These are phyloP conservation scores for Sparassis latifolia DNA, from an alignment of 1,284 basidiomycete species.

Conservation along the genomic window DNA sequence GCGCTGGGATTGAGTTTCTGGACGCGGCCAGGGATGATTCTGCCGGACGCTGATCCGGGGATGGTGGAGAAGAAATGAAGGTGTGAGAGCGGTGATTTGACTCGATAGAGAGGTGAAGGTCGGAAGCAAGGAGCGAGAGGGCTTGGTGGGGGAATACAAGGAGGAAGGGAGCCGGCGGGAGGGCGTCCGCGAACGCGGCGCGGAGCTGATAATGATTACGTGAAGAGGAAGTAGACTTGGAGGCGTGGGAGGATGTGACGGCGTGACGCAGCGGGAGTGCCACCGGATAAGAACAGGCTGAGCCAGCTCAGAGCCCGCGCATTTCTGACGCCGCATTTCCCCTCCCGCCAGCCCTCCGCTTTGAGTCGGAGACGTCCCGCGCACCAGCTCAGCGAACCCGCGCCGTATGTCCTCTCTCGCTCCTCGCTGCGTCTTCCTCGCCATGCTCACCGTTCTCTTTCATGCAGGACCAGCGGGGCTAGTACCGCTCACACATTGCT, in stretches of 20 bases:
- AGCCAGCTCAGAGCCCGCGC: background rate
- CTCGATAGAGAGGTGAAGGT: too few species aligned
- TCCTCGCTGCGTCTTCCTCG: conserved; percentile 7
- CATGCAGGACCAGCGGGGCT: conserved; percentile 11
- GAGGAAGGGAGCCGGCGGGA: background rate
- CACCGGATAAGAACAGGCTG: too few species aligned
- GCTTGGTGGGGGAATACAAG: background rate
- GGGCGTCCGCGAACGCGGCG: too few species aligned
- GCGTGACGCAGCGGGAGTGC: too few species aligned
- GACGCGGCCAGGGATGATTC: too few species aligned
- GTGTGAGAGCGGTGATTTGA: too few species aligned
- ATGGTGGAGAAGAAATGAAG: too few species aligned
- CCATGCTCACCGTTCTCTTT: conserved; percentile 3
- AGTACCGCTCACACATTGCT: background rate
- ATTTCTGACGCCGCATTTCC: conserved; percentile 13
- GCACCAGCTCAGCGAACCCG: conserved; percentile 22
- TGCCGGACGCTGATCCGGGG: too few species aligned
- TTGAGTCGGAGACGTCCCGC: conserved; percentile 24
- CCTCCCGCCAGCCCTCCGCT: conserved; percentile 22
- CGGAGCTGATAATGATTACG: too few species aligned
- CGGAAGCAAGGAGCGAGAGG: background rate
- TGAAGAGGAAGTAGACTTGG: too few species aligned
- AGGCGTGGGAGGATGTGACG: too few species aligned
- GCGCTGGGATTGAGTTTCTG: too few species aligned
- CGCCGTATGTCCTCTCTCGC: background rate